Evolutionary conservation across 768 basidiomycete genomes (phyloP).

Genomic region (Rhodotorula toruloides): DNA sequence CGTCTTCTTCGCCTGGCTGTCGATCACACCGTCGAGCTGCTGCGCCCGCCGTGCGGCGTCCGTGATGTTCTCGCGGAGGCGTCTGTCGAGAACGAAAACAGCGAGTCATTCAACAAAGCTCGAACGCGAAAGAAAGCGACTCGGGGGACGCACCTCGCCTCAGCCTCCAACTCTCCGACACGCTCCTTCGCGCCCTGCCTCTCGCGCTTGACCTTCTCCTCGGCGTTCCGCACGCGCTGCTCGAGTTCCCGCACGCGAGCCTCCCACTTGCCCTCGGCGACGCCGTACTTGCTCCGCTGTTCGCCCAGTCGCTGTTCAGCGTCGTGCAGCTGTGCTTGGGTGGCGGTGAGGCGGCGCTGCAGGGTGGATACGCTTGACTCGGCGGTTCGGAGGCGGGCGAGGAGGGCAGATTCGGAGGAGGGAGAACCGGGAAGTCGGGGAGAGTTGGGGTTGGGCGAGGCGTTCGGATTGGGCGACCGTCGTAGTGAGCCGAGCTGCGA

Average conservation of each 20-base stretch:
- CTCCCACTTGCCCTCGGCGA: constrained; percentile 85
- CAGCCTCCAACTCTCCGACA: constrained; percentile 63
- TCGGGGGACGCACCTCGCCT: constrained; percentile 57
- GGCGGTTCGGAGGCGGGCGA: constrained; percentile 64
- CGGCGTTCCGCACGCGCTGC: constrained; percentile 67
- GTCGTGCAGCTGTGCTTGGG: constrained; percentile 73
- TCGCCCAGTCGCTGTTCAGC: constrained; percentile 77
- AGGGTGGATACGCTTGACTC: constrained; percentile 71
- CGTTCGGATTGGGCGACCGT: constrained; percentile 44
- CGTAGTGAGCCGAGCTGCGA: constrained; percentile 62
- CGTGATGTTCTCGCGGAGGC: constrained; percentile 1
- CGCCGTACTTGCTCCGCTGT: constrained; percentile 65
- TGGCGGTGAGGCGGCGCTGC: constrained; percentile 77
- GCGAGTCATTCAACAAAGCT: background rate
- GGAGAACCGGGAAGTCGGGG: background rate
- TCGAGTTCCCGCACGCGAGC: constrained; percentile 92
- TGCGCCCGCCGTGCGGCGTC: constrained; percentile 12
- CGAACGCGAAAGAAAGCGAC: background rate
- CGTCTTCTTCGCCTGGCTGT: background rate
- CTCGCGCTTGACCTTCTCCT: constrained; percentile 88
- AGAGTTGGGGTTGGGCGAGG: constrained; percentile 5
- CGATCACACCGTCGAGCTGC: constrained; percentile 24
- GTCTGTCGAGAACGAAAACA: background rate
- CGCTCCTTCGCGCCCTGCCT: constrained; percentile 89
- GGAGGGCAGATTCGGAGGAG: constrained; percentile 43